A percentile compares a stretch with the other conserved stretches of the same genome.
phyloP scores from a whole-genome alignment of 2,329 filamentous ascomycete species.

The Tolypocladium album region DNA sequence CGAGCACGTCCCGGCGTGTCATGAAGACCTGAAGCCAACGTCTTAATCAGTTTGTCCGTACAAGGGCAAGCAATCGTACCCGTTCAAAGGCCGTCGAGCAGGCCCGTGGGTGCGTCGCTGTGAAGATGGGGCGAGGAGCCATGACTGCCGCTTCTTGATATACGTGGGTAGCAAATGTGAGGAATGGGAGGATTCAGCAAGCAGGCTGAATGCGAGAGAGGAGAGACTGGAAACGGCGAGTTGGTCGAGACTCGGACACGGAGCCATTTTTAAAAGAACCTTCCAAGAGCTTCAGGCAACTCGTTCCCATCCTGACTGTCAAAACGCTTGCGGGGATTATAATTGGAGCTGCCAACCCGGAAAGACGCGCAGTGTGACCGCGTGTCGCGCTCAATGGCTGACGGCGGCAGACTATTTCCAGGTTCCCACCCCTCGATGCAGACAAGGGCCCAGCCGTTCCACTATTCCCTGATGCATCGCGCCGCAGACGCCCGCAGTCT shows the following conservation, averaged over 20 bases:
- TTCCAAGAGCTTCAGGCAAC: not conserved
- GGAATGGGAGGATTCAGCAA: not conserved
- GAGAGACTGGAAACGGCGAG: not conserved
- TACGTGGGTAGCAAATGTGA: not conserved
- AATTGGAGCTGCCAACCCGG: not conserved
- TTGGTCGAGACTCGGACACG: not conserved
- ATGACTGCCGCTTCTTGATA: not conserved
- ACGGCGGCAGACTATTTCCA: not conserved
- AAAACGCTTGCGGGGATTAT: not conserved
- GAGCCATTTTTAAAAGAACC: not conserved
- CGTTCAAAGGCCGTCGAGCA: slow-evolving; percentile 97
- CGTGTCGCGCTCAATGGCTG: slow-evolving; percentile 1
- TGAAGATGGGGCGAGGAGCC: slow-evolving; percentile 55
- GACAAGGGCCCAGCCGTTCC: not conserved
- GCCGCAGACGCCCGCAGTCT: not conserved
- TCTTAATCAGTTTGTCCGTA: not conserved
- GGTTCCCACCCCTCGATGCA: not conserved
- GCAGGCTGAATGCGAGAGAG: not conserved
- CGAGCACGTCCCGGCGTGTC: slow-evolving; percentile 73
- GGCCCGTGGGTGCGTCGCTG: slow-evolving; percentile 85
- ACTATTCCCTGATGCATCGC: not conserved
- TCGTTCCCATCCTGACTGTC: not conserved
- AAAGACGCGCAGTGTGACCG: not conserved
- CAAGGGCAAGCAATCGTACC: slow-evolving; percentile 37
- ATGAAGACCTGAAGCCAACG: slow-evolving; percentile 69